A percentile compares a stretch with the other conserved stretches of the same genome.
Evolutionary conservation across 1,139 yeast species (phyloP).

Genomic region (Debaryomyces fabryi): DNA sequence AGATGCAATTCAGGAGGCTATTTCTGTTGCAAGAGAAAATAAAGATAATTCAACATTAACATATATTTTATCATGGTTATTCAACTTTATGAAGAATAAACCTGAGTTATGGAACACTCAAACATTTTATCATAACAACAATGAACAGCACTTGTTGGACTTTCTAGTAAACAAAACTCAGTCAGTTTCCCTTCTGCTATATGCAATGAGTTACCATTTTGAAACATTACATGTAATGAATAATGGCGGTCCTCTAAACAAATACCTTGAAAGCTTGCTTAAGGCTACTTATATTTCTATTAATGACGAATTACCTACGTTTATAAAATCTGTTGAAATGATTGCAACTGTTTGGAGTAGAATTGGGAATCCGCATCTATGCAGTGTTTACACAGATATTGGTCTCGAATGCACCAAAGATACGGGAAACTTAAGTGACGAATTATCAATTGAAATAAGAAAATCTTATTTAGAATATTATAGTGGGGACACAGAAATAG

Average conservation of each 20-base stretch:
- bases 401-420: constrained; percentile 37
- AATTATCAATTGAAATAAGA: constrained; percentile 41
- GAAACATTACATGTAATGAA: constrained; percentile 57
- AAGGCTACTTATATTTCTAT: constrained; percentile 58
- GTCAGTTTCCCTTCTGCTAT: constrained; percentile 53
- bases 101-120: constrained; percentile 57
- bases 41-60: constrained; percentile 75
- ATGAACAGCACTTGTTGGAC: constrained; percentile 61
- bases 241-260: constrained; percentile 50
- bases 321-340: constrained; percentile 50
- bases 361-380: constrained; percentile 49
- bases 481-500: constrained; percentile 43
- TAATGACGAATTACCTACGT: constrained; percentile 39
- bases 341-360: constrained; percentile 54
- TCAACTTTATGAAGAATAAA: constrained; percentile 66
- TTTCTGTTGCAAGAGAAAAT: constrained; percentile 84
- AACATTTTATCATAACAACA: constrained; percentile 43
- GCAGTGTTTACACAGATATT: constrained; percentile 49
- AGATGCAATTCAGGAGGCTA: constrained; percentile 83
- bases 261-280: constrained; percentile 54
- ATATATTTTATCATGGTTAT: constrained; percentile 78
- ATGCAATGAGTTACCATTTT: constrained; percentile 61
- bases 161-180: constrained; percentile 63
- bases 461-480: constrained; percentile 35
- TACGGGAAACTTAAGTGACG: constrained; percentile 39